Evolutionary conservation across 352 stramenopile genomes (phyloP).

Genomic region (Phytophthora pluvialis): DNA sequence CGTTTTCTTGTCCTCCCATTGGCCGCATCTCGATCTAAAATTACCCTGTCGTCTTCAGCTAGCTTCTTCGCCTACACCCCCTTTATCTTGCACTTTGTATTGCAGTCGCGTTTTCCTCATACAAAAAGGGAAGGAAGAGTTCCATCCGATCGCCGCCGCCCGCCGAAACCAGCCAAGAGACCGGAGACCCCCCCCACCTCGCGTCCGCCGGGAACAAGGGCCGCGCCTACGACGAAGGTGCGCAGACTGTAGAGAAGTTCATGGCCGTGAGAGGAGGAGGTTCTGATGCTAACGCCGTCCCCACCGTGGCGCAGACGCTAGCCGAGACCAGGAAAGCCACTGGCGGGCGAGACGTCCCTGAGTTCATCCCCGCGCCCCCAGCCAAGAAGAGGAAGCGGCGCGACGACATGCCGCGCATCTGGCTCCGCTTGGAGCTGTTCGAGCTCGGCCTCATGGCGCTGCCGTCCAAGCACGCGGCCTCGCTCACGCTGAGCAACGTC

Average conservation of each 20-base stretch:
- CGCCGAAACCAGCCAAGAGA: constrained; percentile 16
- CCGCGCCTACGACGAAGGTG: constrained; percentile 45
- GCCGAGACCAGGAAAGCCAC: constrained; percentile 38
- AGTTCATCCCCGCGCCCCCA: constrained; percentile 40
- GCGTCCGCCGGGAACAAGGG: constrained; percentile 21
- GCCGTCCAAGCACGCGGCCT: constrained; percentile 70
- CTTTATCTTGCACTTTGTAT: constrained; percentile 34
- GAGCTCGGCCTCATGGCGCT: constrained; percentile 82
- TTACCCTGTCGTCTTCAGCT: constrained; percentile 20
- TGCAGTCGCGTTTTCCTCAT: constrained; percentile 15
- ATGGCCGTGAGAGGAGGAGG: constrained; percentile 10
- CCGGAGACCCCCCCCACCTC: constrained; percentile 8
- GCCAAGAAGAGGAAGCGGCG: constrained; percentile 45
- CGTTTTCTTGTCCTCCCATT: constrained; percentile 6
- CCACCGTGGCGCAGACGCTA: constrained; percentile 33
- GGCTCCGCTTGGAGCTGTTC: constrained; percentile 87
- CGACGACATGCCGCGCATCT: constrained; percentile 66
- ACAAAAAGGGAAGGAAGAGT: constrained; percentile 4
- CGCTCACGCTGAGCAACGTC: constrained; percentile 69
- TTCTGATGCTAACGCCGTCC: constrained; percentile 36
- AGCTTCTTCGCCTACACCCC: constrained; percentile 4
- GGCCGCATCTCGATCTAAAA: constrained; percentile 3
- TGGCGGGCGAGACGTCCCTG: constrained; percentile 36
- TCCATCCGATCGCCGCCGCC: constrained; percentile 1
- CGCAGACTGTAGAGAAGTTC: constrained; percentile 20